Percentiles rank a stretch among this genome's conserved stretches.
Conservation (phyloP, 2,329 filamentous ascomycete species). For the Aspergillus aculeatinus region DNA sequence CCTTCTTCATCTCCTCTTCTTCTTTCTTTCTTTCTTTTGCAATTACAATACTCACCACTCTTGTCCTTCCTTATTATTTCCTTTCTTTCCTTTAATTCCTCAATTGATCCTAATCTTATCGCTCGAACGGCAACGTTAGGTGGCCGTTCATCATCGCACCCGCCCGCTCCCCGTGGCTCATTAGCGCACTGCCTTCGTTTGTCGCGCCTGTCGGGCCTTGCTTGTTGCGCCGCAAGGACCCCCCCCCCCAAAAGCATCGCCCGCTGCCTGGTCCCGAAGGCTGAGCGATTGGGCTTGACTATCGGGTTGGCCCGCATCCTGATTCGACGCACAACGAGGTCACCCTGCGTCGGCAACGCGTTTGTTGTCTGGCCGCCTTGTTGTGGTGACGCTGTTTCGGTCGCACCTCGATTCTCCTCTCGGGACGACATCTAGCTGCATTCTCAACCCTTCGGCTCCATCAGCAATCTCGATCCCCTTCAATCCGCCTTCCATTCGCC, state of each 20-base stretch:
- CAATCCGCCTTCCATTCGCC: slow-evolving; percentile 8
- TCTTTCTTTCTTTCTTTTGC: slow-evolving; percentile 12
- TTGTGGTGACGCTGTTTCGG: slow-evolving; percentile 13
- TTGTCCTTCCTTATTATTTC: slow-evolving; percentile 10
- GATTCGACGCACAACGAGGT: slow-evolving; percentile 17
- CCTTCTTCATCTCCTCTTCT: slow-evolving; percentile 11
- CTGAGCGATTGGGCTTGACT: slow-evolving; percentile 2
- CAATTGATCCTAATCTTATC: slow-evolving; percentile 7
- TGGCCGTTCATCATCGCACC: slow-evolving; percentile 6
- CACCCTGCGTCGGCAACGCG: slow-evolving; percentile 19
- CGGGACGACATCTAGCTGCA: slow-evolving; percentile 4
- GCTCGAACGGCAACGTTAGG: slow-evolving; percentile 8
- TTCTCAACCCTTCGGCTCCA: not conserved
- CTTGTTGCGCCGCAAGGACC: slow-evolving; percentile 14
- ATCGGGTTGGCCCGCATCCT: slow-evolving; percentile 21
- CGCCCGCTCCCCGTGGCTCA: slow-evolving; percentile 7
- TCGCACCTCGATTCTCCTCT: slow-evolving; percentile 1
- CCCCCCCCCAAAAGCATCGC: not conserved
- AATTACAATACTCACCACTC: slow-evolving; percentile 1
- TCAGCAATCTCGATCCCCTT: not conserved
- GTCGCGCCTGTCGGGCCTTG: not conserved
- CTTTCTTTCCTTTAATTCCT: slow-evolving; percentile 12
- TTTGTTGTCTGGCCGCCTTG: slow-evolving; percentile 18
- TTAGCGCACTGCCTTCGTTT: not conserved
- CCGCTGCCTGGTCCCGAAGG: slow-evolving; percentile 16